Base-by-base conservation (phyloP, 192 early-diverging fungal genomes). In the Coemansia sp. region DNA sequence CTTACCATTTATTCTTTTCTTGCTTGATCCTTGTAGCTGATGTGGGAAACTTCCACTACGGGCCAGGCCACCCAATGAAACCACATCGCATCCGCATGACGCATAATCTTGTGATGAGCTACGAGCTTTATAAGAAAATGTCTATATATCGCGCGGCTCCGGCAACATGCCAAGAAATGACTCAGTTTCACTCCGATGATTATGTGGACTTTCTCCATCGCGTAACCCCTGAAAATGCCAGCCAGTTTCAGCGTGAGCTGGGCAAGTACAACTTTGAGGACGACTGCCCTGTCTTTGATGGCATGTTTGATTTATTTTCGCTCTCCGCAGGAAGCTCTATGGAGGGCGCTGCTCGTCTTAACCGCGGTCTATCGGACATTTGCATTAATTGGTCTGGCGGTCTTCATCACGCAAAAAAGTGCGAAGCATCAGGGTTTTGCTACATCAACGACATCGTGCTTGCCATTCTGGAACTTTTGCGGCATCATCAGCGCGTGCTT, bases 391-490 rank as follows among this genome's bases (percentile, higher is more conserved):
- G 97, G 97, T 88, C 92, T 1, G 97, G 97, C 61, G 97, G 97
- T 4, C 78, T 99, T 55, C 97, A 99, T 78, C 97, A 99, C 70
- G 97, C 97, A 21, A 99, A 98, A 78, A 97, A 96, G 81, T 90
- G 89, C 72, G 95, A 95, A 69, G 95, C 97, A 0, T 92, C 90
- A 48, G 97, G 97, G 41, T 99, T 99, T 81, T 99, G 97, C 82
- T 99, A 98, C 77, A 91, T 97, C 47, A 99, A 99, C 78, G 97
- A 99, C 71, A 99, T 98, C 79, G 97, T 98, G 1, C 82, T 99
- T 57, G 93, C 88, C 11, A 95, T 98, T 43, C 68, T 97, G 57
- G 94, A 99, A 63, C 76, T 99, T 51, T 72, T 98, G 69, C 79
- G 92, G 61, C 88, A 89, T 67, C 90, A 95, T 62, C 91, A 93